A percentile compares a stretch with the other conserved stretches of the same genome.
phyloP scores from a whole-genome alignment of 2,329 filamentous ascomycete species.

The Nigrospora osmanthi region DNA sequence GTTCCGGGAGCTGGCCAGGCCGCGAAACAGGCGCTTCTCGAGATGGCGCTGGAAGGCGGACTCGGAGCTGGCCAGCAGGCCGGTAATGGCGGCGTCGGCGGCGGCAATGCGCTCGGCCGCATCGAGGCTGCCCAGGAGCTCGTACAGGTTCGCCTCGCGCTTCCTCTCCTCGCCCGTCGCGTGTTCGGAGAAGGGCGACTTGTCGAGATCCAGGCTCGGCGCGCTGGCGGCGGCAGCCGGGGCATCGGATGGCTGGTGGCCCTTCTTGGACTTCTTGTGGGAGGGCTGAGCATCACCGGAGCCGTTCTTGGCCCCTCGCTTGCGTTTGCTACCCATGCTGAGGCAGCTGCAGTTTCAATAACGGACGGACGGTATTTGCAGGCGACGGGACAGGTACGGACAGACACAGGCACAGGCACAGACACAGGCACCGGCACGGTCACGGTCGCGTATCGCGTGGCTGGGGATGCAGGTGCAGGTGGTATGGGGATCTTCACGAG shows the following conservation, averaged over 20 bases:
- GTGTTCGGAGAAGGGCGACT: slow-evolving; percentile 42
- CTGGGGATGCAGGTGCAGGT: too few relatives aligned
- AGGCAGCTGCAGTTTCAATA: background rate
- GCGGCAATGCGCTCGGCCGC: slow-evolving; percentile 46
- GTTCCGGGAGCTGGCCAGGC: slow-evolving; percentile 84
- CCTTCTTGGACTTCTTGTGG: slow-evolving; percentile 28
- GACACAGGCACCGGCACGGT: too few relatives aligned
- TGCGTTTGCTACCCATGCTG: slow-evolving; percentile 33
- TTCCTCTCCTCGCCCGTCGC: slow-evolving; percentile 42
- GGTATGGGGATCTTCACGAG: too few relatives aligned
- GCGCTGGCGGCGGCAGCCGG: slow-evolving; percentile 11
- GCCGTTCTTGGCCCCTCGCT: slow-evolving; percentile 26
- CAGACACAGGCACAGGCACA: too few relatives aligned
- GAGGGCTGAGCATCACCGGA: slow-evolving; percentile 17
- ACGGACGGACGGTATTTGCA: too few relatives aligned
- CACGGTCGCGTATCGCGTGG: too few relatives aligned
- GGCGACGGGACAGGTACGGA: too few relatives aligned
- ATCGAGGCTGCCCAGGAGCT: slow-evolving; percentile 54
- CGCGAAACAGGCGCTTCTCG: slow-evolving; percentile 68
- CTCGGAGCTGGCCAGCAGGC: slow-evolving; percentile 45
- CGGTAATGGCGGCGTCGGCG: slow-evolving; percentile 49
- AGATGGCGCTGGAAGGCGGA: slow-evolving; percentile 49
- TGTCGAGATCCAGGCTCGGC: slow-evolving; percentile 23
- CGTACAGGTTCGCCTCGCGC: slow-evolving; percentile 52
- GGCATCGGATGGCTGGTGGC: slow-evolving; percentile 7